A percentile compares a stretch with the other conserved stretches of the same genome.
phyloP scores from a whole-genome alignment of 306 rosid species.

The Cicer arietinum region DNA sequence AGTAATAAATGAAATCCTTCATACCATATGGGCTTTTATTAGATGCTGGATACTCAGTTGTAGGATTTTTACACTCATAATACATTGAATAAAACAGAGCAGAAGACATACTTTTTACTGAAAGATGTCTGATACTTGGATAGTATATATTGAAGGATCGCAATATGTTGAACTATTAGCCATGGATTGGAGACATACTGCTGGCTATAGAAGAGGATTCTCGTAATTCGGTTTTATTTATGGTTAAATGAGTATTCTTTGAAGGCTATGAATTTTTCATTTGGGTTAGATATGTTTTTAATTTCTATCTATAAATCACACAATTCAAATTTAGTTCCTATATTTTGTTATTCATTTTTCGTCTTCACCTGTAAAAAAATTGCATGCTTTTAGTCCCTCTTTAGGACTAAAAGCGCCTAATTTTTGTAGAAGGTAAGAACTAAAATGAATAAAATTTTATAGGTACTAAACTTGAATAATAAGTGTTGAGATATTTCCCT shows the following conservation, averaged over 20 bases:
- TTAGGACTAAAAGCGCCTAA: too few relatives aligned
- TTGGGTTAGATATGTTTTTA: background rate
- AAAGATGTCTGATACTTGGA: too few relatives aligned
- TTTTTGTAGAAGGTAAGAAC: too few relatives aligned
- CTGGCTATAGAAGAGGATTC: background rate
- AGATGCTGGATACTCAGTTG: constrained; percentile 5
- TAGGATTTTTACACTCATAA: constrained; percentile 25
- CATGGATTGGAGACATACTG: background rate
- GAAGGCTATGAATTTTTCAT: background rate
- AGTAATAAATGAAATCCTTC: constrained; percentile 39
- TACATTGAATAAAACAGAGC: background rate
- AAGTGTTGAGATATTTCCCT: too few relatives aligned
- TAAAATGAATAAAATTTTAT: too few relatives aligned
- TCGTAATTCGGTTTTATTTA: background rate
- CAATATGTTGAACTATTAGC: background rate
- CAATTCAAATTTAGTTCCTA: background rate
- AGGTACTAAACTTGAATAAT: too few relatives aligned
- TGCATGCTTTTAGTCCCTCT: background rate
- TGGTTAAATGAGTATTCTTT: background rate
- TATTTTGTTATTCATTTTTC: background rate
- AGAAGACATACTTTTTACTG: too few relatives aligned
- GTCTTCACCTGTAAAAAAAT: background rate
- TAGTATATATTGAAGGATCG: too few relatives aligned
- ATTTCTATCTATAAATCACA: background rate
- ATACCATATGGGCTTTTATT: constrained; percentile 7